Evolutionary conservation across 2,329 filamentous ascomycete genomes (phyloP).

Genomic region (Claviceps lovelessii): DNA sequence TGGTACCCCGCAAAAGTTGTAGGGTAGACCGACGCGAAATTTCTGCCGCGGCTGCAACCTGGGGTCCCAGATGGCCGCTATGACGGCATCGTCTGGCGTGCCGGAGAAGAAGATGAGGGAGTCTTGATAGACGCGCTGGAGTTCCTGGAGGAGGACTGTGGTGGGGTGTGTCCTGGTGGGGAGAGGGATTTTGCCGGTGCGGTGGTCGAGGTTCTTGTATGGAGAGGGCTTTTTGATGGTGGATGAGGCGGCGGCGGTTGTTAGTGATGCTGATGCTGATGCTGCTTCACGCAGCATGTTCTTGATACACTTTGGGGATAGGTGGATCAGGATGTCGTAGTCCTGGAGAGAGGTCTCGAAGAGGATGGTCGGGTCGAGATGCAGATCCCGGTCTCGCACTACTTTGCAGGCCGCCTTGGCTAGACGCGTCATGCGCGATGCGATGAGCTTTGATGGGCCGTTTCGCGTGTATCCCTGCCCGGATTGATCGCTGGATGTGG

Average conservation of each 20-base stretch:
- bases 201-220: constrained; percentile 70
- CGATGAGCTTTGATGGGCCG: constrained; percentile 65
- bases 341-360: constrained; percentile 62
- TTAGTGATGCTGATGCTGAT: constrained; percentile 10
- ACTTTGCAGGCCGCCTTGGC: constrained; percentile 60
- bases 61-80: constrained; percentile 47
- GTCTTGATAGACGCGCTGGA: constrained; percentile 52
- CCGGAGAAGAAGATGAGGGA: constrained; percentile 71
- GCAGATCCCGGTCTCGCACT: constrained; percentile 36
- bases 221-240: constrained; percentile 29
- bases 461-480: constrained; percentile 67
- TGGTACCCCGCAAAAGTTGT: constrained; percentile 30
- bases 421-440: constrained; percentile 66
- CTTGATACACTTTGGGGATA: constrained; percentile 42
- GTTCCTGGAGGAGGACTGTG: constrained; percentile 48
- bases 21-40: constrained; percentile 59
- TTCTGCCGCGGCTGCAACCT: constrained; percentile 33
- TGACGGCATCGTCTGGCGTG: constrained; percentile 36
- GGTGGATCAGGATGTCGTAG: constrained; percentile 73
- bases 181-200: constrained; percentile 28
- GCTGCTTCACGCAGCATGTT: constrained; percentile 24
- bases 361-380: constrained; percentile 37
- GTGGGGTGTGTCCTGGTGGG: constrained; percentile 47
- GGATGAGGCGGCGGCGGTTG: constrained; percentile 14
- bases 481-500: constrained; percentile 61